Conservation (phyloP, 1,284 basidiomycete genomes). For the Naganishia sp. region DNA sequence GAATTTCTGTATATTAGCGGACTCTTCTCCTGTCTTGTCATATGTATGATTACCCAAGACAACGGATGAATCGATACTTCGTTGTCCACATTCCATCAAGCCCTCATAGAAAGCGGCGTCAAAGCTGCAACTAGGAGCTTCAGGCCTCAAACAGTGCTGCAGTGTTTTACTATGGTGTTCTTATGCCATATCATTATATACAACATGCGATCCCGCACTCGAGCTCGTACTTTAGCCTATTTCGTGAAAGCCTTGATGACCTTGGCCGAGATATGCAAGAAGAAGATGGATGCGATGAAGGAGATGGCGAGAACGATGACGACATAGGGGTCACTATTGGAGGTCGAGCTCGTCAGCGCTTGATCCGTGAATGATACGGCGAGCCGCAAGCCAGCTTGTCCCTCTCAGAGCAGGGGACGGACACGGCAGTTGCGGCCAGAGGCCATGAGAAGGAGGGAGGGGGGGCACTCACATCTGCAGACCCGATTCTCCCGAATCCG, state of each 20-base stretch:
- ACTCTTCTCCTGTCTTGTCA: background rate
- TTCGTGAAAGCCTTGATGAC: slow-evolving; percentile 79
- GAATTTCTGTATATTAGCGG: background rate
- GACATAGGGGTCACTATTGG: slow-evolving; percentile 87
- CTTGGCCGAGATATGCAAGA: slow-evolving; percentile 97
- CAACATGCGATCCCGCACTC: slow-evolving; percentile 2
- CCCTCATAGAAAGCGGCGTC: too few relatives aligned
- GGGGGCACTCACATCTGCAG: slow-evolving; percentile 81
- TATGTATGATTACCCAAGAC: background rate
- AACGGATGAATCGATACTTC: too few relatives aligned
- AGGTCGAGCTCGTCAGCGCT: background rate
- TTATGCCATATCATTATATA: slow-evolving; percentile 21
- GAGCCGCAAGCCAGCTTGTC: background rate
- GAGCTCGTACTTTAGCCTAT: background rate
- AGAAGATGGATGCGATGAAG: slow-evolving; percentile 98
- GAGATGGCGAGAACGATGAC: slow-evolving; percentile 94
- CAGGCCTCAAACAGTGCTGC: too few relatives aligned
- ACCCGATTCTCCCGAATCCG: slow-evolving; percentile 89
- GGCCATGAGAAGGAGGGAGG: background rate
- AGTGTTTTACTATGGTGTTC: background rate
- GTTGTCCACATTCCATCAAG: too few relatives aligned
- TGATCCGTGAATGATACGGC: background rate
- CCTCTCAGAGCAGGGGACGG: too few relatives aligned
- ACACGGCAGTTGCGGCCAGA: too few relatives aligned
- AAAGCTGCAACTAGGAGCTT: too few relatives aligned